These are phyloP conservation scores for Lanmaoa rubissima DNA, from an alignment of 768 basidiomycete species.

Conservation along the genomic window DNA sequence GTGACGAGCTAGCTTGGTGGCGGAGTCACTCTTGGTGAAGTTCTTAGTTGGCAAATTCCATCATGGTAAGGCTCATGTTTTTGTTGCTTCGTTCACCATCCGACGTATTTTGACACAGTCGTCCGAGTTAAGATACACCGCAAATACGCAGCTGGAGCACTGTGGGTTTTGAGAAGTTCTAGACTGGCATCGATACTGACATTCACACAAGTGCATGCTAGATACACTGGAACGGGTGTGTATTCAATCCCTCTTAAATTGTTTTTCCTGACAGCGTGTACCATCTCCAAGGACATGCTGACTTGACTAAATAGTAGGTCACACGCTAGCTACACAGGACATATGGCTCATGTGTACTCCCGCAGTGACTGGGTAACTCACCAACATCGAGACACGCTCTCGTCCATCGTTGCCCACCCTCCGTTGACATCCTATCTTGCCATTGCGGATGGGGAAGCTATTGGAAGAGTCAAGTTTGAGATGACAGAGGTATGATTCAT, in stretches of 20 bases:
- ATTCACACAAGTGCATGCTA: constrained; percentile 72
- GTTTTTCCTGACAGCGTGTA: constrained; percentile 9
- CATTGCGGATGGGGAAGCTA: constrained; percentile 92
- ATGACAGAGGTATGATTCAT: constrained; percentile 77
- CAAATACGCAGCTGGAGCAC: constrained; percentile 94
- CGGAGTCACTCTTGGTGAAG: background rate
- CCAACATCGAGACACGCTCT: constrained; percentile 93
- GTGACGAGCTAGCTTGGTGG: constrained; percentile 14
- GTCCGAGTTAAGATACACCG: constrained; percentile 92
- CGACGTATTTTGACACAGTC: constrained; percentile 46
- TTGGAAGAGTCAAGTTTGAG: constrained; percentile 87
- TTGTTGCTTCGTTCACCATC: background rate
- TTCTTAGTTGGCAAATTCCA: constrained; percentile 1
- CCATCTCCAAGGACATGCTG: constrained; percentile 74
- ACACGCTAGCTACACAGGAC: background rate
- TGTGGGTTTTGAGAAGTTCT: constrained; percentile 47
- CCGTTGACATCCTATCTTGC: constrained; percentile 83
- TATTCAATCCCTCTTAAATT: constrained; percentile 8
- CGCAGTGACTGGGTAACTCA: constrained; percentile 95
- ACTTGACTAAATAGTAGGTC: constrained; percentile 91
- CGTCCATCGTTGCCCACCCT: constrained; percentile 91
- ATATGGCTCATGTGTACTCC: constrained; percentile 10
- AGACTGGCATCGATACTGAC: constrained; percentile 1
- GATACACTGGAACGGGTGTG: constrained; percentile 93
- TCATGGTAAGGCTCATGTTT: constrained; percentile 17